Percentiles rank a stretch among this genome's conserved stretches.
Evolutionary conservation across 768 basidiomycete genomes (phyloP).

Genomic region (Tylopilus intermedius): DNA sequence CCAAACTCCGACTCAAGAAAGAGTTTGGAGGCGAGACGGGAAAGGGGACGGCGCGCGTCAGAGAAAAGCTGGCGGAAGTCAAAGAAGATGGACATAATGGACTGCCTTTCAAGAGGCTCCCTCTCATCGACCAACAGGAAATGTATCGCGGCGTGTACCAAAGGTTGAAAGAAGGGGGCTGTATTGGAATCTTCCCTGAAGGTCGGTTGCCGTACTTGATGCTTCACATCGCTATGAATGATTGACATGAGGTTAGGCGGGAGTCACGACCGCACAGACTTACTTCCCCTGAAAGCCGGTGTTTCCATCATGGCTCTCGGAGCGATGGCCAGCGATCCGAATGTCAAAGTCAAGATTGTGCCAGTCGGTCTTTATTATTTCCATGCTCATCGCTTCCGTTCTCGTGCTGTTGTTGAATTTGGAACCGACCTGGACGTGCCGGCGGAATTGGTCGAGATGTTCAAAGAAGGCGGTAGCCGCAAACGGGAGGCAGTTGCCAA

Average conservation of each 20-base stretch:
- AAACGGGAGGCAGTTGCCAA: constrained; percentile 90
- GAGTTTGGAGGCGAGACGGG: constrained; percentile 83
- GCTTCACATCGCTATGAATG: neutral
- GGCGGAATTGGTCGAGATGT: constrained; percentile 80
- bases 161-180: constrained; percentile 76
- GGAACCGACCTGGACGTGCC: constrained; percentile 91
- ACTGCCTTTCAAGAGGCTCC: constrained; percentile 75
- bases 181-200: constrained; percentile 98
- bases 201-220: constrained; percentile 42
- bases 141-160: constrained; percentile 95
- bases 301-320: constrained; percentile 98
- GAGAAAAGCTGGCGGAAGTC: constrained; percentile 62
- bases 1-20: constrained; percentile 74
- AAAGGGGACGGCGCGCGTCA: constrained; percentile 60
- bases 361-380: constrained; percentile 76
- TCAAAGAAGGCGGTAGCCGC: constrained; percentile 78
- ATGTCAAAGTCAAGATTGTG: constrained; percentile 85
- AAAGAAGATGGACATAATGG: constrained; percentile 54
- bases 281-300: constrained; percentile 95
- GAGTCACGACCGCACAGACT: constrained; percentile 94
- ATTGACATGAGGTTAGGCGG: constrained; percentile 58
- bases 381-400: constrained; percentile 84
- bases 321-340: constrained; percentile 90
- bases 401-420: constrained; percentile 96
- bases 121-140: constrained; percentile 87